Evolutionary conservation across 257 asterid genomes (phyloP), one percentile per base, ranked within the genome.

Genomic region (Mitragyna speciosa): DNA sequence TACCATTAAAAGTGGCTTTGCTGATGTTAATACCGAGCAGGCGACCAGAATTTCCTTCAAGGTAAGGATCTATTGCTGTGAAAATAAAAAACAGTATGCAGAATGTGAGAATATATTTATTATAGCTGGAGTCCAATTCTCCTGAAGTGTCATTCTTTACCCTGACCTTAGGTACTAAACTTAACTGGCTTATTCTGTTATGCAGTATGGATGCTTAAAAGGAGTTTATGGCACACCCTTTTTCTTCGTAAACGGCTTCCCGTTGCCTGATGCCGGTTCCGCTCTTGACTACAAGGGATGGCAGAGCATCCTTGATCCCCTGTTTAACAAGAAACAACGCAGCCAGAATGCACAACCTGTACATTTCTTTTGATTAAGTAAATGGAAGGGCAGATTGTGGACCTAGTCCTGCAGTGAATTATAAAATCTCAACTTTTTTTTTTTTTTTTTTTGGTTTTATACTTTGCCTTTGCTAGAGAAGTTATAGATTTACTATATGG

Each of bases 191-290:
- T 56, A 26, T 6, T 11, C 76, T 58, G 26, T 70, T 78, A 28
- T 61, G 83, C 89, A 95, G 99, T 91, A 87, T 83, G 98, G 98
- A 58, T 87, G 99, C 87, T 26, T 90, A 64, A 86, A 90, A 63
- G 98, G 97, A 36, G 98, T 96, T 36, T 94, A 91, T 14, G 98
- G 97, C 22, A 89, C 99, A 0, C 99, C 99, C 0, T 86, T 39
- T 85, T 96, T 96, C 92, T 96, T 94, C 22, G 92, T 94, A 17
- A 96, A 96, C 28, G 99, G 99, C 41, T 91, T 94, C 76, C 96
- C 95, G 0, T 85, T 94, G 82, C 91, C 97, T 0, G 91, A 92
- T n/a, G 89, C 90, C 0, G 99, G 94, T 17, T 89, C 96, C 16
- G 75, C 97, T n/a, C 30, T 90, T 0, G 78, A 82, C 80, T 87